A percentile compares a stretch with the other conserved stretches of the same genome.
Evolutionary conservation across 106 monocot genomes (phyloP).

Genomic region (Gastrodia elata): DNA sequence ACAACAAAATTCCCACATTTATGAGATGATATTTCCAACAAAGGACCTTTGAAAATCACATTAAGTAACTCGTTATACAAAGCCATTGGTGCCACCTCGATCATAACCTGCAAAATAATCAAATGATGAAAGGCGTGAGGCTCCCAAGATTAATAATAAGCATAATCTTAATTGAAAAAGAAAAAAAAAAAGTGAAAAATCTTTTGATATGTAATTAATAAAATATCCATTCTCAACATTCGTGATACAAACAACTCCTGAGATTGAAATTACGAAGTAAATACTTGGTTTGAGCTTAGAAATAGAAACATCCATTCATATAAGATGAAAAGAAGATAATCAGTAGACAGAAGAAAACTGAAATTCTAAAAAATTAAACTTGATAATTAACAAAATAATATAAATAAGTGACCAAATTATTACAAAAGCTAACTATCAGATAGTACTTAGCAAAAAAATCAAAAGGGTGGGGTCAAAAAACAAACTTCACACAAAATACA

Average conservation of each 20-base stretch:
- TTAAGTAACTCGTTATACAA: slow-evolving; percentile 36
- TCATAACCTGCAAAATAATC: slow-evolving; percentile 42
- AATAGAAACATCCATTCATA: background rate
- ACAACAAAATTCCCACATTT: slow-evolving; percentile 79
- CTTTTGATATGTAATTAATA: background rate
- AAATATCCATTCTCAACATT: background rate
- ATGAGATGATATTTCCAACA: slow-evolving; percentile 63
- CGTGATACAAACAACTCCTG: background rate
- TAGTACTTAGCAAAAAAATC: background rate
- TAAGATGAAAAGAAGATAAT: background rate
- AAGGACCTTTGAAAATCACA: slow-evolving; percentile 55
- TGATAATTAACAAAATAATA: background rate
- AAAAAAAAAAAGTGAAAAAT: background rate
- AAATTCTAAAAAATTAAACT: background rate
- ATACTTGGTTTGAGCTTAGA: background rate
- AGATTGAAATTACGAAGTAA: background rate
- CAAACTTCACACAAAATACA: background rate
- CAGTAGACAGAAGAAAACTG: background rate
- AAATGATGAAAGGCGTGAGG: background rate
- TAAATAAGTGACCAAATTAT: background rate
- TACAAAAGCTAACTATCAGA: background rate
- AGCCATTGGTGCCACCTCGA: slow-evolving; percentile 50
- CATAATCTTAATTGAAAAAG: background rate
- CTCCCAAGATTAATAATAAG: background rate
- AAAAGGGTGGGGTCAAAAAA: background rate